phyloP scores from a whole-genome alignment of 805 yeast genomes.

The Starmerella khaoyaiensis region DNA sequence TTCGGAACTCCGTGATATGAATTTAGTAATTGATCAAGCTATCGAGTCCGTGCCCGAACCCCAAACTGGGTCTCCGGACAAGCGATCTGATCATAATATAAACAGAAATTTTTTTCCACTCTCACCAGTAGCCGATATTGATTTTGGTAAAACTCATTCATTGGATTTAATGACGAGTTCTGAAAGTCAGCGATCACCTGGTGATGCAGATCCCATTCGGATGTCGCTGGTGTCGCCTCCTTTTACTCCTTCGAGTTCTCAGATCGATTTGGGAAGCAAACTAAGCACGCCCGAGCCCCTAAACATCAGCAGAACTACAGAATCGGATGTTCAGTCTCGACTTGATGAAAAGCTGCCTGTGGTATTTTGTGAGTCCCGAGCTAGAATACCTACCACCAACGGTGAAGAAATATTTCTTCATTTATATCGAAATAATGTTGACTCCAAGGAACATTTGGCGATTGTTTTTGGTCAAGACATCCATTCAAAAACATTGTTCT shows the following conservation, averaged over 20 bases:
- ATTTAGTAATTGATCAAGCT: conserved; percentile 10
- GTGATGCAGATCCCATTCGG: conserved; percentile 10
- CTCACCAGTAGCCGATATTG: too few species aligned
- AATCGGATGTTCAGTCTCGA: conserved; percentile 7
- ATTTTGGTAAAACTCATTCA: too few species aligned
- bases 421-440: conserved; percentile 72
- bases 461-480: conserved; percentile 92
- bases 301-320: neutral
- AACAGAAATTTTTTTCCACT: too few species aligned
- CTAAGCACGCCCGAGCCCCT: conserved; percentile 5
- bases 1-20: conserved; percentile 4
- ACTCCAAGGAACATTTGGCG: conserved; percentile 88
- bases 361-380: conserved; percentile 83
- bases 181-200: neutral
- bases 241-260: conserved; percentile 23
- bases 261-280: conserved; percentile 15
- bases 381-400: conserved; percentile 89
- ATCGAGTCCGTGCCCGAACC: conserved; percentile 4
- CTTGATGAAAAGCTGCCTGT: conserved; percentile 40
- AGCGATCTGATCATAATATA: too few species aligned
- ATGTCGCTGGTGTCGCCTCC: conserved; percentile 30
- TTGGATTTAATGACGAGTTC: too few species aligned
- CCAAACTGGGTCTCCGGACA: too few species aligned
- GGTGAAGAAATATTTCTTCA: conserved; percentile 93
- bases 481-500: conserved; percentile 61